Conservation (phyloP, 202 grass and related monocot species). For the Dendrocalamus latiflorus region DNA sequence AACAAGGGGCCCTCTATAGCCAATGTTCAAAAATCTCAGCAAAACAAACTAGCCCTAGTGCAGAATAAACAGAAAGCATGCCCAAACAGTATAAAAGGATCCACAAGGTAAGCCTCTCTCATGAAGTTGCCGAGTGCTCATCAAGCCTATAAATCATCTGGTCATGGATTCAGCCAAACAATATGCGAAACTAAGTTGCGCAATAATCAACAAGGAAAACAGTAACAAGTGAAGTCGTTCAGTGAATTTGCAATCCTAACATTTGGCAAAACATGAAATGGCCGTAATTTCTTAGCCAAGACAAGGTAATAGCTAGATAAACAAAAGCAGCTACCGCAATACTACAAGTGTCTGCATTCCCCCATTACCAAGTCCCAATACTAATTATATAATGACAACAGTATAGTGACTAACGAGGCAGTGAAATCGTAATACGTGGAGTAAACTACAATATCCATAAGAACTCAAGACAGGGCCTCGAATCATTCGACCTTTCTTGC, state of each 20-base stretch:
- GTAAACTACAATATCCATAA: neutral
- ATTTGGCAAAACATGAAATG: neutral
- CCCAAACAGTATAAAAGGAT: neutral
- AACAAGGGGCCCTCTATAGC: neutral
- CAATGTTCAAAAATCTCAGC: neutral
- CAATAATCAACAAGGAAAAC: neutral
- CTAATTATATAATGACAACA: neutral
- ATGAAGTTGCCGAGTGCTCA: too few relatives aligned
- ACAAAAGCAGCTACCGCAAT: neutral
- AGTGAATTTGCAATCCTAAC: neutral
- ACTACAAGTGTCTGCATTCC: neutral
- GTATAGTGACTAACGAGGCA: neutral
- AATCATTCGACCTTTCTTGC: slow-evolving; percentile 56
- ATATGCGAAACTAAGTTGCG: neutral
- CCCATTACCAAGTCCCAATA: neutral
- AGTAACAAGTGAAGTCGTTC: neutral
- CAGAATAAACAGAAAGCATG: neutral
- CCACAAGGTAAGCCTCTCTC: neutral
- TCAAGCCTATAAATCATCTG: neutral
- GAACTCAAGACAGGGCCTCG: neutral
- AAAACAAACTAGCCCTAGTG: neutral
- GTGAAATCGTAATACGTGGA: neutral
- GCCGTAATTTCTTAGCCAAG: too few relatives aligned
- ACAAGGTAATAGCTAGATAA: neutral
- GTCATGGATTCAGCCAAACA: neutral